Base-by-base conservation (phyloP, 345 rosid species). In the Euclidium syriacum region DNA sequence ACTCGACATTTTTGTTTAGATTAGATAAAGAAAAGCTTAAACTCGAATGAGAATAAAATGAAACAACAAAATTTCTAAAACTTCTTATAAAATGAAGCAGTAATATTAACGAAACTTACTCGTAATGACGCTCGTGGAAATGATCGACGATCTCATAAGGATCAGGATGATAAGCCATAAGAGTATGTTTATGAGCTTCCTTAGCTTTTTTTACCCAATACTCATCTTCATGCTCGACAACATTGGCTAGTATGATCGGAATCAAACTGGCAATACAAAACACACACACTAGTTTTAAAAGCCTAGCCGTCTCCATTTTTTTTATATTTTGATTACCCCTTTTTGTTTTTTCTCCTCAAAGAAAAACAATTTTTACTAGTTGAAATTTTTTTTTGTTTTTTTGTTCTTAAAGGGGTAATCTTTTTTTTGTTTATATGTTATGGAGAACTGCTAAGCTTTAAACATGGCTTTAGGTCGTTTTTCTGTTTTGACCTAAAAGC, bases 151-250 rank as follows among this genome's bases (percentile, higher is more conserved):
- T 78, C 8, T 44, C 64, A 43, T 64, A 58, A 25, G 97, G 97
- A 1, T 78, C 67, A 0, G 83, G 68, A 35, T 65, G 38, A 36
- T 74, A 90, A 4, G 88, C 78, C 14, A 62, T 6, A 7, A 66
- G 25, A 16, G 75, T 27, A 2, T 46, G 68, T 4, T 71, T 42
- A 10, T 33, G 52, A 40, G 95, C 84, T 35, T 62, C 65, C 5
- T 39, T 32, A 23, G 84, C 79, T 8, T 61, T 71, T 2, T 42
- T 41, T 54, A 61, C 54, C 97, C 92, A 85, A 55, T 90, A 85
- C 12, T 73, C 79, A 41, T 89, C 95, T 7, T 40, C 19, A 12
- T 24, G n/a, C 23, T 74, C 78, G 1, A 32, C 61, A 6, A 80
- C 73, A 63, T 79, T 14, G 16, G 83, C 89, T 50, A 10, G 58